Evolutionary conservation across 306 rosid genomes (phyloP).

Genomic region (Medicago arabica): DNA sequence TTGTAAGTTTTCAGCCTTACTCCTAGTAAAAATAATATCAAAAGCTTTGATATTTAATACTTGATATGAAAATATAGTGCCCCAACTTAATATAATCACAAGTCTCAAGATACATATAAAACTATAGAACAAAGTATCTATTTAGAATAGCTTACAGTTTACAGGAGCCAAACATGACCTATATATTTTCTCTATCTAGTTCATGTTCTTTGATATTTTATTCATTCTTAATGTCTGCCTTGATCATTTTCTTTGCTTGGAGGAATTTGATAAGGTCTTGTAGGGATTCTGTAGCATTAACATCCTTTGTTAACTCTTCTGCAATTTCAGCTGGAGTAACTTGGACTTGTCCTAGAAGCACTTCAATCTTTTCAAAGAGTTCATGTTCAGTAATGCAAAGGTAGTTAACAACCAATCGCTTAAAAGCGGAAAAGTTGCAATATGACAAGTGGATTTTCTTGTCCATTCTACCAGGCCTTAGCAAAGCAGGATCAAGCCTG

Average conservation of each 20-base stretch:
- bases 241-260: background rate
- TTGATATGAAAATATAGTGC: too few relatives aligned
- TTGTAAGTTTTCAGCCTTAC: too few relatives aligned
- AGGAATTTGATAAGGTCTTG: conserved; percentile 45
- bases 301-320: conserved; percentile 50
- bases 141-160: too few relatives aligned
- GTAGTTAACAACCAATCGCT: conserved; percentile 39
- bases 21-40: too few relatives aligned
- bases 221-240: conserved; percentile 5
- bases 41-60: too few relatives aligned
- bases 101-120: too few relatives aligned
- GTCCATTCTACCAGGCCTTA: conserved; percentile 69
- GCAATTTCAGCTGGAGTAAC: conserved; percentile 61
- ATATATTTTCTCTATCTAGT: too few relatives aligned
- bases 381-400: conserved; percentile 44
- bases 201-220: background rate
- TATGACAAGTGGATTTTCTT: conserved; percentile 52
- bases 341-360: conserved; percentile 44
- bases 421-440: conserved; percentile 49
- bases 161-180: too few relatives aligned
- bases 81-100: too few relatives aligned
- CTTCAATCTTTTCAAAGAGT: conserved; percentile 51
- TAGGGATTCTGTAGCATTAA: conserved; percentile 19
- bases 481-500: conserved; percentile 55
- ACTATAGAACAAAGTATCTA: too few relatives aligned